Conservation (phyloP, 2,329 filamentous ascomycete species). For the Monosporascus sp. region DNA sequence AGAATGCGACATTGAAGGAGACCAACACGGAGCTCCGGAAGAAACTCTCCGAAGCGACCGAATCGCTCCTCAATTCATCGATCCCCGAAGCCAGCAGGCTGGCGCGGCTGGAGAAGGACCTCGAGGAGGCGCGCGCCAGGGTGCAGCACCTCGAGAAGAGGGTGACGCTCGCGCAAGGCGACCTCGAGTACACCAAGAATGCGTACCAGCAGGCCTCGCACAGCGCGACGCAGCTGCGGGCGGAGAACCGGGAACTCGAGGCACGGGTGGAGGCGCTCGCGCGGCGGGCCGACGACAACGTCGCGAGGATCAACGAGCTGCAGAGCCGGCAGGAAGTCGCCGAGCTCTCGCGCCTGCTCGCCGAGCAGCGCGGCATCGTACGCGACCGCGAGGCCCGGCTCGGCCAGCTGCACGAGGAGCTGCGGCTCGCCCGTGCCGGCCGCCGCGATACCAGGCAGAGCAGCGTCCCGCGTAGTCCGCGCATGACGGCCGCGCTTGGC, state of each 20-base stretch:
- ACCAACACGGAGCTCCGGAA: slow-evolving; percentile 31
- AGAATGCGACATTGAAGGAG: slow-evolving; percentile 33
- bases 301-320: slow-evolving; percentile 41
- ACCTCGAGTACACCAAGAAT: slow-evolving; percentile 52
- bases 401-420: slow-evolving; percentile 42
- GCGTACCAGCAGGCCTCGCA: slow-evolving; percentile 56
- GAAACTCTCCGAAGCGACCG: slow-evolving; percentile 30
- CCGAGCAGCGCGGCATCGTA: slow-evolving; percentile 36
- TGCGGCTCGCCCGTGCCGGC: slow-evolving; percentile 41
- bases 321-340: slow-evolving; percentile 34
- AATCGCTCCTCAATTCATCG: slow-evolving; percentile 29
- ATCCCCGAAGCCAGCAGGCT: slow-evolving; percentile 35
- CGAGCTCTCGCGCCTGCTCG: slow-evolving; percentile 32
- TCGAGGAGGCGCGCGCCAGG: slow-evolving; percentile 35
- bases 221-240: slow-evolving; percentile 37
- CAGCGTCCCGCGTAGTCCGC: slow-evolving; percentile 55
- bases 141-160: slow-evolving; percentile 36
- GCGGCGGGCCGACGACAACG: slow-evolving; percentile 38
- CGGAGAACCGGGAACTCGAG: slow-evolving; percentile 43
- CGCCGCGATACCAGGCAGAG: slow-evolving; percentile 51
- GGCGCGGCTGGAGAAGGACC: slow-evolving; percentile 35
- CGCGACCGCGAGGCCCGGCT: slow-evolving; percentile 50
- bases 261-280: slow-evolving; percentile 35
- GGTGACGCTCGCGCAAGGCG: slow-evolving; percentile 31
- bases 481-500: slow-evolving; percentile 27